These are phyloP conservation scores for Cephaloascus albidus DNA, from an alignment of 805 yeast genomes.

Conservation along the genomic window DNA sequence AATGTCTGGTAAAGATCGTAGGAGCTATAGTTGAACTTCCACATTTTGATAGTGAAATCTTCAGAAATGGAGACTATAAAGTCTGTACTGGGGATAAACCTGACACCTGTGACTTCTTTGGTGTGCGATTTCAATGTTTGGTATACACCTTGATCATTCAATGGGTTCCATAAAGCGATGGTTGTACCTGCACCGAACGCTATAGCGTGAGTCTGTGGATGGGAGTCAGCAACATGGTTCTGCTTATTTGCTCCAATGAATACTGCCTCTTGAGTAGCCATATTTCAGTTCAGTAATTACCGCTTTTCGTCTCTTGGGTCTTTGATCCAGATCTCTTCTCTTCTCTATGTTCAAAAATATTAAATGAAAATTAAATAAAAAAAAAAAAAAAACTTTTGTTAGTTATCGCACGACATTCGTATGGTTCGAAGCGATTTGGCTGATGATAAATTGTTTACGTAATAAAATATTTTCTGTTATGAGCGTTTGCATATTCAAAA, in stretches of 20 bases:
- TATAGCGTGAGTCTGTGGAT: constrained; percentile 23
- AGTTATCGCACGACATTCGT: no score
- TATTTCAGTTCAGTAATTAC: constrained; percentile 1
- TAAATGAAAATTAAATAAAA: no score
- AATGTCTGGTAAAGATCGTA: constrained; percentile 14
- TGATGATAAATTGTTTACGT: no score
- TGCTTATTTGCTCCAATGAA: constrained; percentile 71
- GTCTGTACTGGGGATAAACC: constrained; percentile 32
- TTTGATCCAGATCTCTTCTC: no score
- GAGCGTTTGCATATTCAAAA: no score
- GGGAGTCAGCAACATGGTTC: constrained; percentile 47
- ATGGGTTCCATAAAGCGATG: constrained; percentile 65
- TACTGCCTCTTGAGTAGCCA: constrained; percentile 37
- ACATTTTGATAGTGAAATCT: constrained; percentile 52
- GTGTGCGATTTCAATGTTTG: constrained; percentile 53
- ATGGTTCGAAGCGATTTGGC: no score
- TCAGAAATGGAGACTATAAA: constrained; percentile 56
- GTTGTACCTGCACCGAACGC: constrained; percentile 68
- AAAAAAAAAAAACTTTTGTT: no score
- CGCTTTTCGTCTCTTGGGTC: no score
- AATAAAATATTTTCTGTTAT: no score
- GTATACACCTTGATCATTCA: constrained; percentile 35
- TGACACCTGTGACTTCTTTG: constrained; percentile 58
- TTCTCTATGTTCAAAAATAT: no score
- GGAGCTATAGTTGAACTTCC: constrained; percentile 36